Percentiles rank a stretch among this genome's conserved stretches.
Evolutionary conservation across 352 stramenopile genomes (phyloP).

Genomic region (Globisporangium barbulae): DNA sequence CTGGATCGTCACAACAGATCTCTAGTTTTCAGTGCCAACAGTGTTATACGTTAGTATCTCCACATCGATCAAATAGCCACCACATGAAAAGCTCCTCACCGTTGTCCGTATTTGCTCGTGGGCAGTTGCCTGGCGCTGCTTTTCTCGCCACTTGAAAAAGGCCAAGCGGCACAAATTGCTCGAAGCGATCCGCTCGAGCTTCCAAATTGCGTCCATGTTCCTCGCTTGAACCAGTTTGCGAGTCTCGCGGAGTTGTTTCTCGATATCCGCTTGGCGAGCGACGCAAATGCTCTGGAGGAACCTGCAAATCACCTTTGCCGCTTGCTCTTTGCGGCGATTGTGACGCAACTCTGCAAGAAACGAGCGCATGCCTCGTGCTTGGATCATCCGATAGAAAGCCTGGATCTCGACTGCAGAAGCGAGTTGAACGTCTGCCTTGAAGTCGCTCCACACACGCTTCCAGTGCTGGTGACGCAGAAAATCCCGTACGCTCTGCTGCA

Average conservation of each 20-base stretch:
- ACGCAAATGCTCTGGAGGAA: conserved; percentile 30
- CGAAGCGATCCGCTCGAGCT: conserved; percentile 7
- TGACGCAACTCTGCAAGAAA: conserved; percentile 27
- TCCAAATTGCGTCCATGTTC: conserved; percentile 8
- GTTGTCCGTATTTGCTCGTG: conserved; percentile 20
- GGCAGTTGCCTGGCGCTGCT: conserved; percentile 21
- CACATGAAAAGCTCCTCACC: conserved; percentile 1
- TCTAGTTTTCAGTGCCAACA: neutral
- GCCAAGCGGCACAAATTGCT: conserved; percentile 20
- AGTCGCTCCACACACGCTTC: conserved; percentile 33
- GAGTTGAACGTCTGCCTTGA: conserved; percentile 35
- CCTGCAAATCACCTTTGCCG: conserved; percentile 21
- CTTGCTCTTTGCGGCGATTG: conserved; percentile 19
- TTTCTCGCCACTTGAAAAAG: conserved; percentile 33
- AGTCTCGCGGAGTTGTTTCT: conserved; percentile 8
- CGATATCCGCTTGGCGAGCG: neutral
- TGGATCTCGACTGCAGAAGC: conserved; percentile 52
- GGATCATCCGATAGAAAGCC: conserved; percentile 31
- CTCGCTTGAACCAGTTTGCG: conserved; percentile 1
- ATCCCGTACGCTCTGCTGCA: conserved; percentile 36
- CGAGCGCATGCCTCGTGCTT: conserved; percentile 17
- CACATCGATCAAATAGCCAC: neutral
- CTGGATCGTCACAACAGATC: conserved; percentile 41
- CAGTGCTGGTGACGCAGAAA: conserved; percentile 38
- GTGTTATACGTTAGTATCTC: too few relatives aligned